Base-by-base conservation (phyloP, 2,329 filamentous ascomycete species). In the Arachnomyces sp. region DNA sequence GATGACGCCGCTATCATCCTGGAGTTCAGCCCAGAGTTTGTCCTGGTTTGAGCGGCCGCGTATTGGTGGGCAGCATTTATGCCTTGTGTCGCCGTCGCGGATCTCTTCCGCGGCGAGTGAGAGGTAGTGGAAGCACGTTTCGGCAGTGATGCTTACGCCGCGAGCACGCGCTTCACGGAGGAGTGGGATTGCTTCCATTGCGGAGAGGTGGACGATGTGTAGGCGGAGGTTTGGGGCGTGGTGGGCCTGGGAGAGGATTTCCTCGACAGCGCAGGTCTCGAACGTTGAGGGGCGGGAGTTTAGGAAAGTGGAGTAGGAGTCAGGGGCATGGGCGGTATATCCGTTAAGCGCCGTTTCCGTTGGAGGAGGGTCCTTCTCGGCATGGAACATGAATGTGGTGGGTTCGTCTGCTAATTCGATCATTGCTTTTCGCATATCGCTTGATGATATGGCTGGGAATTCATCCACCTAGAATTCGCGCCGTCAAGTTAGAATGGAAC, bases 381-480 rank as follows among this genome's bases (percentile, higher is more conserved):
- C 92, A 59, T 98, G 92, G 69, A 98, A 98, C 90, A 98, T 96
- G 53, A 96, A 79, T 0, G 88, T 94, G 2, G 92, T 96, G 13
- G 86, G 76, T 39, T 81, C 76, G 51, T 86, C 79, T 45, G 84
- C 84, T 45, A 98, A 76, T 34, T 82, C 84, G 20, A 71, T 70
- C 76, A 98, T 89, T 32, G 84, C 89, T 30, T 84, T 74, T 1
- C 76, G 71, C 43, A 96, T 84, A 60, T 96, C 92, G 11, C 66
- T 61, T 1, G 84, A 74, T 0, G 83, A 83, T n/a, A 96, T 82
- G 17, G 88, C 87, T 0, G 92, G 92, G 61, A 98, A 98, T 58
- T 98, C 92, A 33, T 94, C 87, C 33, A 95, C 85, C 84, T 90
- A 52, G 12, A n/a, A 37, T 7, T 4, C 14, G 13, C n/a, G 14